These are phyloP conservation scores for Penicillium polonicum DNA, from an alignment of 2,329 filamentous ascomycete genomes.

Conservation along the genomic window DNA sequence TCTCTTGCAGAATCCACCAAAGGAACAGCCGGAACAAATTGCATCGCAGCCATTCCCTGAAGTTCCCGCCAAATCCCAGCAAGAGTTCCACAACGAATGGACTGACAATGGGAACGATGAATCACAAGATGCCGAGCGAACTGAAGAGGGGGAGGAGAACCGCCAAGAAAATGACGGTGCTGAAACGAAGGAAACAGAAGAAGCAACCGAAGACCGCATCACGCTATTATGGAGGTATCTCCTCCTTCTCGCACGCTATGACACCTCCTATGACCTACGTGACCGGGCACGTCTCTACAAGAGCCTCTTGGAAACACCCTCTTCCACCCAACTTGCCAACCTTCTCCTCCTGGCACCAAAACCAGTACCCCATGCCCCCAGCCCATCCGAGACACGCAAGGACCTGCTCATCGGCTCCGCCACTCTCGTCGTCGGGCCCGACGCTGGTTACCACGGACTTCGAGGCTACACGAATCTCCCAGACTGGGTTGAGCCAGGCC, in stretches of 20 bases:
- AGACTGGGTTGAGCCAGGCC: slow-evolving; percentile 76
- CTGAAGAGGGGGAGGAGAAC: slow-evolving; percentile 25
- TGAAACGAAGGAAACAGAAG: slow-evolving; percentile 28
- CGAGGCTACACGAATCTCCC: slow-evolving; percentile 77
- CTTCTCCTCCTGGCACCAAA: slow-evolving; percentile 91
- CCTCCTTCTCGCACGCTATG: slow-evolving; percentile 82
- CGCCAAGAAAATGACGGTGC: slow-evolving; percentile 15
- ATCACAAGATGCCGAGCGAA: slow-evolving; percentile 27
- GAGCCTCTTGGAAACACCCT: slow-evolving; percentile 73
- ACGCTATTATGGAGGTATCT: slow-evolving; percentile 80
- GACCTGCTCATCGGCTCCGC: slow-evolving; percentile 79
- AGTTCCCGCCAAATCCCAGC: slow-evolving; percentile 10
- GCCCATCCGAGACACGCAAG: slow-evolving; percentile 79
- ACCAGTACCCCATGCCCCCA: slow-evolving; percentile 85
- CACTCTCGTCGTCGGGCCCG: slow-evolving; percentile 77
- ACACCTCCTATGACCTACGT: slow-evolving; percentile 90
- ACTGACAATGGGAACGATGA: slow-evolving; percentile 30
- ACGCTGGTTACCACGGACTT: slow-evolving; percentile 70
- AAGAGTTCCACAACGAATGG: slow-evolving; percentile 36
- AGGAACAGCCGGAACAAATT: slow-evolving; percentile 17
- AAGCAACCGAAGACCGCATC: slow-evolving; percentile 59
- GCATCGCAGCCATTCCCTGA: slow-evolving; percentile 22
- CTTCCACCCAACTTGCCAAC: slow-evolving; percentile 76
- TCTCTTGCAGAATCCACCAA: slow-evolving; percentile 55
- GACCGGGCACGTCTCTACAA: slow-evolving; percentile 89